Conservation (phyloP, 2,329 filamentous ascomycete species). For the Microsporum ferrugineum region DNA sequence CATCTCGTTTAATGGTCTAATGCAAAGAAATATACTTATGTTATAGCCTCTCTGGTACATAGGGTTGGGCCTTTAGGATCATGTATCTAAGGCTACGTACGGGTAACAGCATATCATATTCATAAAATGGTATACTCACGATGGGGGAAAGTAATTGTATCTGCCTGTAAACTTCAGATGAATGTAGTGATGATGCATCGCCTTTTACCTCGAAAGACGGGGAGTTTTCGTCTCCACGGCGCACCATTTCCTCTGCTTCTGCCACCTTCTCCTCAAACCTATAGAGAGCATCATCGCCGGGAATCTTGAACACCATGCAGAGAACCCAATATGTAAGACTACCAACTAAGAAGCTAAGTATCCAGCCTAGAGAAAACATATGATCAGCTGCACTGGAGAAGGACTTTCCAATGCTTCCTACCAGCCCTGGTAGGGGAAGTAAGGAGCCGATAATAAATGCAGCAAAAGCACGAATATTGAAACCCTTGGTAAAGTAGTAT, state of each 20-base stretch:
- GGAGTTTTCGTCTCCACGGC: background rate
- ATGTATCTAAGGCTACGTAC: too few relatives aligned
- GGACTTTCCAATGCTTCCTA: slow-evolving; percentile 13
- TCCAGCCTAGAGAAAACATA: slow-evolving; percentile 19
- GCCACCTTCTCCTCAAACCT: slow-evolving; percentile 10
- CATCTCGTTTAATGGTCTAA: too few relatives aligned
- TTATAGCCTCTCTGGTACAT: too few relatives aligned
- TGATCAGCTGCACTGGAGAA: slow-evolving; percentile 13
- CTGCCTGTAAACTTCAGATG: background rate
- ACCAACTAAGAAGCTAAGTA: slow-evolving; percentile 18
- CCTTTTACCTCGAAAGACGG: background rate
- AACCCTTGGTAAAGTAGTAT: slow-evolving; percentile 26
- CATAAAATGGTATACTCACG: too few relatives aligned
- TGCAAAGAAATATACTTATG: background rate
- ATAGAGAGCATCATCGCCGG: slow-evolving; percentile 8
- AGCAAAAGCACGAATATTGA: slow-evolving; percentile 21
- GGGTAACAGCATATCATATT: too few relatives aligned
- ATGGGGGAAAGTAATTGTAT: background rate
- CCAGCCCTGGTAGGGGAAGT: slow-evolving; percentile 17
- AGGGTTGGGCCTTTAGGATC: too few relatives aligned
- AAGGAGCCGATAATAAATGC: slow-evolving; percentile 18
- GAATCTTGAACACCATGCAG: slow-evolving; percentile 12
- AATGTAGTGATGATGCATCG: background rate
- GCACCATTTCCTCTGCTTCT: slow-evolving; percentile 8
- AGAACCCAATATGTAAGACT: slow-evolving; percentile 14